These are phyloP conservation scores for Aspergillus diversus DNA, from an alignment of 495 filamentous ascomycete species.

Conservation along the genomic window DNA sequence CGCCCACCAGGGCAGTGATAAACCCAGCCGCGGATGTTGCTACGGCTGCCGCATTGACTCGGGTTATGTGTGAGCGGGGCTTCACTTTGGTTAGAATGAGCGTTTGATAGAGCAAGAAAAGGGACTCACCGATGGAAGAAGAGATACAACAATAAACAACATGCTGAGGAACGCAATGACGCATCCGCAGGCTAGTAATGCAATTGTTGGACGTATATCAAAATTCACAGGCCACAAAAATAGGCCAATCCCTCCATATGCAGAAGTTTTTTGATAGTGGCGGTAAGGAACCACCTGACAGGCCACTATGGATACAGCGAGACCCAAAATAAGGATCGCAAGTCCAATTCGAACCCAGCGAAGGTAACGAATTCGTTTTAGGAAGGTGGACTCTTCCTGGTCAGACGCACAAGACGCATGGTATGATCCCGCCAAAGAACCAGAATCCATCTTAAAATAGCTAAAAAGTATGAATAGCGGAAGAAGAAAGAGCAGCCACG, in stretches of 20 bases:
- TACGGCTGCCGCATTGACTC: constrained; percentile 44
- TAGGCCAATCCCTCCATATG: constrained; percentile 41
- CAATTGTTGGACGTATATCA: constrained; percentile 50
- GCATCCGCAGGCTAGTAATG: constrained; percentile 48
- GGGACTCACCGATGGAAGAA: constrained; percentile 49
- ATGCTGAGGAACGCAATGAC: constrained; percentile 44
- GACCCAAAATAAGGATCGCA: constrained; percentile 35
- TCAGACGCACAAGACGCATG: constrained; percentile 38
- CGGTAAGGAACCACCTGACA: constrained; percentile 47
- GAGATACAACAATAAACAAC: constrained; percentile 43
- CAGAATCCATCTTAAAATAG: constrained; percentile 31
- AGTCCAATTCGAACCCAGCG: constrained; percentile 44
- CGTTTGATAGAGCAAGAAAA: not conserved
- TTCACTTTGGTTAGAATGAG: constrained; percentile 18
- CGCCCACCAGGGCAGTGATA: constrained; percentile 42
- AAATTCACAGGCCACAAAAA: constrained; percentile 55
- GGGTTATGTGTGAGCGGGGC: constrained; percentile 42
- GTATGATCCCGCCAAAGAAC: constrained; percentile 32
- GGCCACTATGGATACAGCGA: constrained; percentile 43
- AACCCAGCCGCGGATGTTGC: constrained; percentile 40
- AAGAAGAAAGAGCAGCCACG: constrained; percentile 1
- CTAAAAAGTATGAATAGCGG: constrained; percentile 11
- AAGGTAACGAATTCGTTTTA: constrained; percentile 40
- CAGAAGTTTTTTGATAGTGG: constrained; percentile 43
- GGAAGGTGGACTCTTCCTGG: constrained; percentile 43